Evolutionary conservation across 2,329 filamentous ascomycete species (phyloP), one percentile per base, ranked within the genome.

Genomic region (Colletotrichum zoysiae): DNA sequence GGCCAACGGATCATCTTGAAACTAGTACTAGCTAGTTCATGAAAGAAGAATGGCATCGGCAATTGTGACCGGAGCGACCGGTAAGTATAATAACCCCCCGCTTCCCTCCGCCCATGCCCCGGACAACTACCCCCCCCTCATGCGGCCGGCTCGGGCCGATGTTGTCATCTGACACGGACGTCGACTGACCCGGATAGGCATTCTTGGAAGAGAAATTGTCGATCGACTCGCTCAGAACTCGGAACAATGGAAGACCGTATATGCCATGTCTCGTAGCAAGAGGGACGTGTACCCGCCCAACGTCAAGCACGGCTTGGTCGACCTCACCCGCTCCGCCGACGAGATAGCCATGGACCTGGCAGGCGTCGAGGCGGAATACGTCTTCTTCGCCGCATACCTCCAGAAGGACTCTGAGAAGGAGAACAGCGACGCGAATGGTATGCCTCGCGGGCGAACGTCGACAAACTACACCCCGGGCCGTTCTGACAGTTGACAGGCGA

Each of bases 381-480:
- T 77, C 40, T 77, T 78, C 64, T 78, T 78, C 59, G 71, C 76
- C 1, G 77, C 76, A 3, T 77, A 77, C 38, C 40, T 77, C 16
- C 72, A 78, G 42, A 74, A 75, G 44, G 73, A 74, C 48, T 71
- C 70, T 0, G 77, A 77, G 57, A 51, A 77, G 64, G 75, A 75
- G 38, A 76, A 75, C 51, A 75, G 76, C 73, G 50, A 77, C 3
- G 74, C 79, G 46, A 81, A 81, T 56, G 82, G 60, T 63, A 53
- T 12, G 40, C 5, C 8, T n/a, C 8, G 5, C 9, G 3, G 20
- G 20, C 20, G 33, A 20, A 16, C 3, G 30, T 14, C 16, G 6
- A 14, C 18, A n/a, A 5, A n/a, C 16, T 6, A 42, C 5, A 20
- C 33, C 42, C 18, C 7, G 5, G 16, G 14, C 20, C 18, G n/a